phyloP scores from a whole-genome alignment of 1,139 yeast species.

The Geotrichum klebahnii region DNA sequence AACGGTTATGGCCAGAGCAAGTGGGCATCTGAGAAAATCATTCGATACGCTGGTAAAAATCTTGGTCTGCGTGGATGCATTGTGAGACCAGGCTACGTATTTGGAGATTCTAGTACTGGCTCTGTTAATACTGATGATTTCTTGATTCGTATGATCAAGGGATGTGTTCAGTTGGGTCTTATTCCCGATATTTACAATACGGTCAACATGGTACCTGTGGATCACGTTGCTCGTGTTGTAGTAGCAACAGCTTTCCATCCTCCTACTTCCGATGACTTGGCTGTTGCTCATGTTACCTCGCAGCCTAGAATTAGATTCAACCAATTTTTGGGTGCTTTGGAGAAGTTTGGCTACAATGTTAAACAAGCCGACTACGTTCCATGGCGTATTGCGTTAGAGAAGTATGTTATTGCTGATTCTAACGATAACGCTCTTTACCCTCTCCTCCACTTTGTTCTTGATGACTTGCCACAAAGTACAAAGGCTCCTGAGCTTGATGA shows the following conservation, averaged over 20 bases:
- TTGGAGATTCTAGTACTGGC: conserved; percentile 81
- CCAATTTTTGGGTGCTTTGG: conserved; percentile 63
- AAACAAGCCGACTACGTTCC: conserved; percentile 60
- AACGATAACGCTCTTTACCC: conserved; percentile 89
- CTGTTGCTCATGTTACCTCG: conserved; percentile 94
- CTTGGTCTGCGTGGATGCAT: conserved; percentile 84
- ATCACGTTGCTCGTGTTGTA: conserved; percentile 90
- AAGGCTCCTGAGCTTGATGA: conserved; percentile 96
- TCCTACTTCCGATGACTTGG: conserved; percentile 49
- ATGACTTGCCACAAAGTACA: conserved; percentile 82
- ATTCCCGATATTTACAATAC: conserved; percentile 82
- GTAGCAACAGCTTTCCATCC: conserved; percentile 81
- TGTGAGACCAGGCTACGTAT: conserved; percentile 92
- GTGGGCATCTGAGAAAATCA: conserved; percentile 92
- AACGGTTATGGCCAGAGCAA: conserved; percentile 96
- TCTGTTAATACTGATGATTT: conserved; percentile 93
- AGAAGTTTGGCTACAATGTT: conserved; percentile 67
- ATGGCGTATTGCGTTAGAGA: conserved; percentile 77
- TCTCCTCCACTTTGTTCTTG: conserved; percentile 86
- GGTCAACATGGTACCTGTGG: conserved; percentile 96
- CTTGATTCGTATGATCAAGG: conserved; percentile 88
- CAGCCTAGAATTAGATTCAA: conserved; percentile 86
- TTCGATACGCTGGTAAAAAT: conserved; percentile 74
- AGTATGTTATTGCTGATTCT: conserved; percentile 63
- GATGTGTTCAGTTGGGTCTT: conserved; percentile 80